phyloP scores from a whole-genome alignment of 768 basidiomycete genomes.

The Chalciporus sphaerocephalus region DNA sequence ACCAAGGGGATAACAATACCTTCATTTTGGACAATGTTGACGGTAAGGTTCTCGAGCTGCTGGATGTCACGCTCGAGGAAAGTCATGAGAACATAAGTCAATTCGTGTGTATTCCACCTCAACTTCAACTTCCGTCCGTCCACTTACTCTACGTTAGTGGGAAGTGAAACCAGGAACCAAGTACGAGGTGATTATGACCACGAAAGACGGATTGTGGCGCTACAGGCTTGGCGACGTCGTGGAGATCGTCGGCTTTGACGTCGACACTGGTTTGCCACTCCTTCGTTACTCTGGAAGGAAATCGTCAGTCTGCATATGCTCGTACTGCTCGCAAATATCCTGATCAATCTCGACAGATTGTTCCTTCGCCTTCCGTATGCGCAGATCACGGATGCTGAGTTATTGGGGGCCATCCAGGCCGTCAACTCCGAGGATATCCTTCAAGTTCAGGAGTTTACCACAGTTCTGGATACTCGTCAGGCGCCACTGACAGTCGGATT shows the following conservation, averaged over 20 bases:
- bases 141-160: constrained; percentile 9
- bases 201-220: constrained; percentile 22
- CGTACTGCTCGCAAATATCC: no score
- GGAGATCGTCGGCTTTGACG: constrained; percentile 14
- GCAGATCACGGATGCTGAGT: constrained; percentile 8
- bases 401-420: constrained; percentile 2
- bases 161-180: constrained; percentile 11
- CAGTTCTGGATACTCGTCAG: constrained; percentile 11
- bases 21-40: constrained; percentile 4
- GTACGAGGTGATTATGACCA: constrained; percentile 23
- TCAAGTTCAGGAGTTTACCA: constrained; percentile 16
- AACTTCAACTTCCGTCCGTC: neutral
- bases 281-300: constrained; percentile 14
- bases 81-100: constrained; percentile 13
- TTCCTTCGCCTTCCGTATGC: constrained; percentile 3
- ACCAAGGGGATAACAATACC: constrained; percentile 2
- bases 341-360: constrained; percentile 3
- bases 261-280: constrained; percentile 5
- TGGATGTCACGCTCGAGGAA: constrained; percentile 11
- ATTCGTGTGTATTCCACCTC: constrained; percentile 6
- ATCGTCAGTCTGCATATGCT: constrained; percentile 11
- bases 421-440: constrained; percentile 1
- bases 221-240: constrained; percentile 21
- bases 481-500: constrained; percentile 7
- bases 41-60: constrained; percentile 13